phyloP scores from a whole-genome alignment of 1,139 yeast species.

The Taphrina pruni region DNA sequence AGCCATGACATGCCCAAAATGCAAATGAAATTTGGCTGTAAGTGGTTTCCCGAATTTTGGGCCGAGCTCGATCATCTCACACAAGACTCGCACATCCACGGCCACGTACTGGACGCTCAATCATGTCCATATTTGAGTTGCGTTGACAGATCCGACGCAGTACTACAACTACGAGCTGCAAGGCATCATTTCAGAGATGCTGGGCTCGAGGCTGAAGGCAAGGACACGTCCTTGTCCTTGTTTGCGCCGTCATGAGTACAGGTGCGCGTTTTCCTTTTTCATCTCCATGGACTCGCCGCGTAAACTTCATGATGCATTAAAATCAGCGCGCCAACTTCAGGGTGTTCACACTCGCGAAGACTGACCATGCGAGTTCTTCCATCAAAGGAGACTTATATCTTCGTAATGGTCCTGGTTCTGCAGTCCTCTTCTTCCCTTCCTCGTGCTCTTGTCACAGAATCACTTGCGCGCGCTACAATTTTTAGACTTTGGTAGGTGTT shows the following conservation, averaged over 20 bases:
- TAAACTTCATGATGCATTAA: slow-evolving; percentile 32
- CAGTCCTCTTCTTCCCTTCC: neutral
- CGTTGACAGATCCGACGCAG: neutral
- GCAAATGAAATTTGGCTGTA: slow-evolving; percentile 4
- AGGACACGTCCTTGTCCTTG: neutral
- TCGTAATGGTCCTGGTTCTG: slow-evolving; percentile 8
- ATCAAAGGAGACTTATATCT: neutral
- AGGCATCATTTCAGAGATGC: slow-evolving; percentile 18
- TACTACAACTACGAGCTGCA: neutral
- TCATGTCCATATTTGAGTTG: neutral
- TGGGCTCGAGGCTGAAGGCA: slow-evolving; percentile 1
- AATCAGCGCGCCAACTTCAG: neutral
- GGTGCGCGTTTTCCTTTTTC: slow-evolving; percentile 24
- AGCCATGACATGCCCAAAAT: too few relatives aligned
- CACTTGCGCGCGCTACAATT: neutral
- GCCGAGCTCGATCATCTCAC: neutral
- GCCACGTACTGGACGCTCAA: neutral
- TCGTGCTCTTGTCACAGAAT: neutral
- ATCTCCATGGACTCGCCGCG: slow-evolving; percentile 20
- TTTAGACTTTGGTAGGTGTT: neutral
- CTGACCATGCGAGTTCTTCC: slow-evolving; percentile 8
- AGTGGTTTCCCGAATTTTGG: neutral
- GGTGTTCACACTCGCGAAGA: neutral
- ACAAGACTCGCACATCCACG: neutral
- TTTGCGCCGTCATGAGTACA: slow-evolving; percentile 28